Conservation (phyloP, 2,329 filamentous ascomycete species). For the Fusarium ambrosium region DNA sequence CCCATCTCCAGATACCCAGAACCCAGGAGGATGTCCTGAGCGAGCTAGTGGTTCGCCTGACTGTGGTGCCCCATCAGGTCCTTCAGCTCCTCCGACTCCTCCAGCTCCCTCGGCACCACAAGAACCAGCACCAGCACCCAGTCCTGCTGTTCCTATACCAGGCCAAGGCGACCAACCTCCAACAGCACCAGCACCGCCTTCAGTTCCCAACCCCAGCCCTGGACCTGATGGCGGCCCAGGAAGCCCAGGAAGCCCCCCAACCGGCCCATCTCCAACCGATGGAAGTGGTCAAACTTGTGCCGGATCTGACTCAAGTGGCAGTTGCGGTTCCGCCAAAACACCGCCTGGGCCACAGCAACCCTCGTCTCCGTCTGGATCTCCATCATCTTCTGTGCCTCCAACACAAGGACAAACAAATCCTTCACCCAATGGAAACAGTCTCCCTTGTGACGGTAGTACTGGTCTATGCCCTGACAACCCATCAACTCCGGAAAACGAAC, state of each 20-base stretch:
- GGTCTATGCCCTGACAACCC: neutral
- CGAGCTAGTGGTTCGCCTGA: neutral
- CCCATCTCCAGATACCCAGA: neutral
- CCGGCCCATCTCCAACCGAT: neutral
- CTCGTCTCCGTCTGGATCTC: neutral
- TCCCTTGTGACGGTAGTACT: slow-evolving; percentile 3
- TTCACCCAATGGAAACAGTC: neutral
- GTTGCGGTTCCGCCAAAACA: neutral
- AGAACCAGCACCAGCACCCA: neutral
- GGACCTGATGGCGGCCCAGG: neutral
- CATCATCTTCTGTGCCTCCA: slow-evolving; percentile 11
- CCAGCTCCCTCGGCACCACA: neutral
- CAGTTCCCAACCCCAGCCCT: neutral
- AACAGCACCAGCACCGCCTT: neutral
- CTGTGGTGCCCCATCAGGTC: neutral
- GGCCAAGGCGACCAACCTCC: neutral
- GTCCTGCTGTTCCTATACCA: neutral
- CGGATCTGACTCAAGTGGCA: neutral
- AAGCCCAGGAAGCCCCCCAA: neutral
- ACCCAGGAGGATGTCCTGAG: neutral
- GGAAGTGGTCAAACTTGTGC: neutral
- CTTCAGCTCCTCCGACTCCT: neutral
- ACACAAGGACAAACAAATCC: neutral
- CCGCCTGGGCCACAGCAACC: slow-evolving; percentile 6
- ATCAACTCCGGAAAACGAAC: neutral